A percentile compares a stretch with the other conserved stretches of the same genome.
These are phyloP conservation scores for Schwanniomyces polymorphus DNA, from an alignment of 805 yeast species.

Conservation along the genomic window DNA sequence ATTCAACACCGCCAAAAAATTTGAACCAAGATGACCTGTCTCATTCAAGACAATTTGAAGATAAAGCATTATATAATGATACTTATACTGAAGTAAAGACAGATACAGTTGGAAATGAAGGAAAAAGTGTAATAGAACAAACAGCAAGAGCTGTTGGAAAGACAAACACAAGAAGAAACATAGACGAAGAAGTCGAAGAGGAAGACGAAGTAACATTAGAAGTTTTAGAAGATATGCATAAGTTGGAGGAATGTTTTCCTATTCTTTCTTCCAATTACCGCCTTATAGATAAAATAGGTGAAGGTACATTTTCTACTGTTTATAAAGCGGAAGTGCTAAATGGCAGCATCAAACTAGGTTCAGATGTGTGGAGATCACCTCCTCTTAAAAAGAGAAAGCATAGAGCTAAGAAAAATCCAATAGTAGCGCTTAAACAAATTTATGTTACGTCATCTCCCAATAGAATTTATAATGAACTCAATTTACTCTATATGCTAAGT, in stretches of 20 bases:
- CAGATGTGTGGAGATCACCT: conserved; percentile 47
- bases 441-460: conserved; percentile 95
- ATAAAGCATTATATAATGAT: background rate
- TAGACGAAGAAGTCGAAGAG: conserved; percentile 5
- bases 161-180: background rate
- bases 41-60: background rate
- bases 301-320: conserved; percentile 65
- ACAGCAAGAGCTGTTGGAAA: background rate
- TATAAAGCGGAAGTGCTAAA: conserved; percentile 59
- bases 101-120: background rate
- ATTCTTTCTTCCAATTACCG: conserved; percentile 49
- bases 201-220: conserved; percentile 51
- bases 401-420: conserved; percentile 28
- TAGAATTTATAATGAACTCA: conserved; percentile 85
- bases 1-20: background rate
- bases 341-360: conserved; percentile 35
- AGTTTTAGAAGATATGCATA: conserved; percentile 57
- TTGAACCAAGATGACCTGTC: background rate
- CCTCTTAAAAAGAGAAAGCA: conserved; percentile 32
- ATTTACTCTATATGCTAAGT: conserved; percentile 65
- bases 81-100: background rate
- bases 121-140: background rate
- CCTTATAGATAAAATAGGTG: conserved; percentile 60
- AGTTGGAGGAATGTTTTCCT: conserved; percentile 54
- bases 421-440: conserved; percentile 88